Evolutionary conservation across 2,329 filamentous ascomycete genomes (phyloP), one percentile per base, ranked within the genome.

Genomic region (Monilinia fructicola): DNA sequence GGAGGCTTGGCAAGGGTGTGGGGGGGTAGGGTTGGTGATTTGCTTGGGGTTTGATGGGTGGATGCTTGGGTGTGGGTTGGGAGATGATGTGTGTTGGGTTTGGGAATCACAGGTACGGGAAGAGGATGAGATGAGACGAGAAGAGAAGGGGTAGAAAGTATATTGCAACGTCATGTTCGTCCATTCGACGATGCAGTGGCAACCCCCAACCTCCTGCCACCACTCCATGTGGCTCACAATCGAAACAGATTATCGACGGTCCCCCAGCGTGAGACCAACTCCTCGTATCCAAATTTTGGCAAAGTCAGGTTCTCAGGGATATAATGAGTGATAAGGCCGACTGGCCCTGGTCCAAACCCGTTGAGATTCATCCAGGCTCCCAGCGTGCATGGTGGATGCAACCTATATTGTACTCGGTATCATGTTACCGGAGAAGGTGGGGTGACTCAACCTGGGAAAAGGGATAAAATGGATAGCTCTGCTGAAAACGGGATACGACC

Each of bases 201-300:
- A n/a, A n/a, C 46, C 9, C 44, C 7, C 46, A 50, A 50, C 9
- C 46, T 23, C n/a, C n/a, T 16, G 9, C 9, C n/a, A 11, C n/a
- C 31, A 35, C 31, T 35, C 0, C 31, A 35, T 12, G 21, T 12
- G 4, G 23, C 46, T 50, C 46, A 46, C 46, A 10, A 23, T 12
- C 46, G 21, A n/a, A 50, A 35, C 31, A 35, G 31, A 35, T 7
- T 6, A 35, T 35, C 31, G 6, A 7, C 31, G 31, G 31, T 35
- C 9, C 31, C 31, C 5, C 31, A 23, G 26, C 18, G 35, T 14
- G 11, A 31, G 56, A 59, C 21, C 3, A 14, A 28, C 56, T 48
- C 18, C 56, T 59, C 56, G 56, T 59, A 59, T 48, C 56, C 42
- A n/a, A 46, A 46, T 59, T 59, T 59, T 48, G 56, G 26, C 42